These are phyloP conservation scores for Cicer yamashitae DNA, from an alignment of 306 rosid species.

Conservation along the genomic window DNA sequence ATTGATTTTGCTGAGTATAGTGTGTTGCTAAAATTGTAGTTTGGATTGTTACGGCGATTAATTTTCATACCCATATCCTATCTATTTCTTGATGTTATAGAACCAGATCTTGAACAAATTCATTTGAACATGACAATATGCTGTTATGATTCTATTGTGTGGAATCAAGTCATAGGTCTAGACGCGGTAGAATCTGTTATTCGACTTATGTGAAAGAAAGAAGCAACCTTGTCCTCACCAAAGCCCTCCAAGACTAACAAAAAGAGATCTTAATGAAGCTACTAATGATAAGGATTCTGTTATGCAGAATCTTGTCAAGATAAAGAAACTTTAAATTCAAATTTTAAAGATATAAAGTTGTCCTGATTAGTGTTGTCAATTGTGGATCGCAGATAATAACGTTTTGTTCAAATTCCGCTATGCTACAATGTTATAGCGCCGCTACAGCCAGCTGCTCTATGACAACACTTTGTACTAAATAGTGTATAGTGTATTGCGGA, in stretches of 20 bases:
- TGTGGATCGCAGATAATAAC: too few relatives aligned
- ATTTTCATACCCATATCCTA: neutral
- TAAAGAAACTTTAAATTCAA: too few relatives aligned
- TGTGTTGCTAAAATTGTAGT: too few relatives aligned
- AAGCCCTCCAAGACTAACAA: too few relatives aligned
- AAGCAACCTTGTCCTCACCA: neutral
- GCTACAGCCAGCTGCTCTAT: too few relatives aligned
- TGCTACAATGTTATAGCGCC: too few relatives aligned
- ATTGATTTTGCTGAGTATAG: too few relatives aligned
- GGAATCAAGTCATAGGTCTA: neutral
- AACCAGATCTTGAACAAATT: neutral
- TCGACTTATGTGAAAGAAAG: neutral
- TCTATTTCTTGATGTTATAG: neutral
- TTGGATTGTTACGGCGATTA: neutral
- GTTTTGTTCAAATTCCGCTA: too few relatives aligned
- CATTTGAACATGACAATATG: neutral
- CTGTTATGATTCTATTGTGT: neutral
- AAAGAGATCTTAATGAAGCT: neutral
- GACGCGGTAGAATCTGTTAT: neutral
- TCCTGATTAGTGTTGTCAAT: too few relatives aligned
- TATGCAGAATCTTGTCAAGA: neutral
- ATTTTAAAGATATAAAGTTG: too few relatives aligned
- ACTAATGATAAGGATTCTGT: neutral
- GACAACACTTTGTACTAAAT: neutral
- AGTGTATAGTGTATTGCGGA: too few relatives aligned